Evolutionary conservation across 352 stramenopile species (phyloP).

Genomic region (Sclerospora graminicola): DNA sequence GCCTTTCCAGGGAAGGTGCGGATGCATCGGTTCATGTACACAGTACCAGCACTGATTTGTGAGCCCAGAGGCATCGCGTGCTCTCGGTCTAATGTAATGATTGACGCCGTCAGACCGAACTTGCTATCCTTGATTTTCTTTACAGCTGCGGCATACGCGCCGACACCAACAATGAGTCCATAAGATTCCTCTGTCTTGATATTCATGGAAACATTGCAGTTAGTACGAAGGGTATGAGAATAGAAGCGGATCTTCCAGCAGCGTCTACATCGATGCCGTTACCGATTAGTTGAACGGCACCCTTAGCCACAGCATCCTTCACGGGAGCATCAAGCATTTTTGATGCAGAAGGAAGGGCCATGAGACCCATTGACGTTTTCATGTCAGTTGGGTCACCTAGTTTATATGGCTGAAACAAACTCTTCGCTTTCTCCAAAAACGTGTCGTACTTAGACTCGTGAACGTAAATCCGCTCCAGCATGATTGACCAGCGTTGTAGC

Average conservation of each 20-base stretch:
- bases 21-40: too few species aligned
- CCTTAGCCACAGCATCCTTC: too few species aligned
- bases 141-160: slow-evolving; percentile 69
- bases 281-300: slow-evolving; percentile 38
- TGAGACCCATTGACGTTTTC: slow-evolving; percentile 54
- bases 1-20: too few species aligned
- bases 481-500: slow-evolving; percentile 83
- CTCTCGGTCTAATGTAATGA: slow-evolving; percentile 64
- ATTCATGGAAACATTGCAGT: slow-evolving; percentile 59
- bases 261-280: slow-evolving; percentile 32
- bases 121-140: too few species aligned
- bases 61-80: too few species aligned
- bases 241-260: slow-evolving; percentile 59
- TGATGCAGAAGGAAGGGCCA: slow-evolving; percentile 45
- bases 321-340: slow-evolving; percentile 44
- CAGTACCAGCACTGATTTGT: too few species aligned
- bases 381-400: slow-evolving; percentile 54
- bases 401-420: too few species aligned
- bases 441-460: slow-evolving; percentile 70
- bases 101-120: slow-evolving; percentile 65
- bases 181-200: slow-evolving; percentile 81
- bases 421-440: slow-evolving; percentile 61
- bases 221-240: too few species aligned
- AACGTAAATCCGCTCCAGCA: slow-evolving; percentile 83
- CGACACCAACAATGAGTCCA: too few species aligned